A percentile compares a stretch with the other conserved stretches of the same genome.
These are phyloP conservation scores for Tilletia indica DNA, from an alignment of 1,284 basidiomycete genomes.

Conservation along the genomic window DNA sequence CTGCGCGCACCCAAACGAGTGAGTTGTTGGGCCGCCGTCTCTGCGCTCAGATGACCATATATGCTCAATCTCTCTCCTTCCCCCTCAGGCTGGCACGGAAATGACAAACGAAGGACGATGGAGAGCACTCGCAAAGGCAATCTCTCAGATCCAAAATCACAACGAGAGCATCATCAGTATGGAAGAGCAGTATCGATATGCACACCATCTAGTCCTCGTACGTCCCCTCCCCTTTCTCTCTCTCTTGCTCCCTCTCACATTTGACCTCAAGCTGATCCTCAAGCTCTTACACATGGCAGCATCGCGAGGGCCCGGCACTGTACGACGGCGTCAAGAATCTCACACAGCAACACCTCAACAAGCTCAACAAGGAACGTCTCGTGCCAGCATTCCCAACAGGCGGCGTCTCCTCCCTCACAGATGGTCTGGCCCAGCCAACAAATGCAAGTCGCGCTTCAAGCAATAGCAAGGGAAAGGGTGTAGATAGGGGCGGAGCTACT, in stretches of 20 bases:
- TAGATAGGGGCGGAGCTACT: slow-evolving; percentile 1
- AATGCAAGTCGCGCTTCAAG: slow-evolving; percentile 17
- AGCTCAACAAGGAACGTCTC: slow-evolving; percentile 73
- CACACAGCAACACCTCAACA: slow-evolving; percentile 77
- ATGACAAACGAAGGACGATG: slow-evolving; percentile 60
- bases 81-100: slow-evolving; percentile 40
- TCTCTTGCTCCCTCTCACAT: background rate
- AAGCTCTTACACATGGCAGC: slow-evolving; percentile 24
- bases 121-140: slow-evolving; percentile 74
- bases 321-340: slow-evolving; percentile 83
- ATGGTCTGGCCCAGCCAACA: slow-evolving; percentile 58
- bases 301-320: slow-evolving; percentile 77
- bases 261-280: background rate
- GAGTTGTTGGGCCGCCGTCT: background rate
- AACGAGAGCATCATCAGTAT: slow-evolving; percentile 89
- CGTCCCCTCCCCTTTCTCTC: background rate
- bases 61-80: background rate
- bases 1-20: slow-evolving; percentile 23
- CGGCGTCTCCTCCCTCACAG: slow-evolving; percentile 59
- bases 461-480: slow-evolving; percentile 34
- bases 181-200: slow-evolving; percentile 78
- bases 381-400: slow-evolving; percentile 73
- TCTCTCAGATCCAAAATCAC: slow-evolving; percentile 91
- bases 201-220: slow-evolving; percentile 50
- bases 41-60: background rate